Conservation (phyloP, 805 yeast species). For the Candida sithepensis region DNA sequence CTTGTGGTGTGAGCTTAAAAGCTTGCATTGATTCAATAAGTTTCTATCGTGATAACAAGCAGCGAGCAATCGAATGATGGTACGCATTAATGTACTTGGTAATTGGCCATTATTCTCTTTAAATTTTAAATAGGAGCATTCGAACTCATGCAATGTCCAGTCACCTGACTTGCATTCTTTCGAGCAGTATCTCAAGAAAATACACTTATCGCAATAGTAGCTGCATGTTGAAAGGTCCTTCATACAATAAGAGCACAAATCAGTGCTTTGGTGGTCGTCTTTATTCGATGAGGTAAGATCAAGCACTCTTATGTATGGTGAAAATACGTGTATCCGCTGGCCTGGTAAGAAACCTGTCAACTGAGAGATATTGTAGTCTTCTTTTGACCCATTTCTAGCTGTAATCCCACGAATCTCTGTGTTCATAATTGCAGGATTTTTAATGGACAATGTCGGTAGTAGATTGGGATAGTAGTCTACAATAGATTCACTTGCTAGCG, state of each 20-base stretch:
- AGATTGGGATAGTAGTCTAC: neutral
- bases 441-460: constrained; percentile 7
- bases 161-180: constrained; percentile 13
- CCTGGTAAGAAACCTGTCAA: neutral
- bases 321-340: neutral
- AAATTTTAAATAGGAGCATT: constrained; percentile 11
- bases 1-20: constrained; percentile 23
- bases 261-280: neutral
- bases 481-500: neutral
- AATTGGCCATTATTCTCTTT: neutral
- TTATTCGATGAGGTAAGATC: neutral
- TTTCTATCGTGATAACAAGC: constrained; percentile 3
- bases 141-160: constrained; percentile 10
- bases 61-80: constrained; percentile 9
- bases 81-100: neutral
- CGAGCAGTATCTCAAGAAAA: constrained; percentile 15
- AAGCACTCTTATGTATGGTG: neutral
- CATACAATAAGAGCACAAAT: constrained; percentile 14
- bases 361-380: no score
- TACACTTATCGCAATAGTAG: constrained; percentile 1
- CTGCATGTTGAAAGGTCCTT: neutral
- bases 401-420: constrained; percentile 11
- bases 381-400: neutral
- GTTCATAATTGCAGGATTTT: constrained; percentile 9
- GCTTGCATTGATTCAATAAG: constrained; percentile 11